phyloP scores from a whole-genome alignment of 2,329 filamentous ascomycete genomes.

The Aspergillus pseudoviridinutans region DNA sequence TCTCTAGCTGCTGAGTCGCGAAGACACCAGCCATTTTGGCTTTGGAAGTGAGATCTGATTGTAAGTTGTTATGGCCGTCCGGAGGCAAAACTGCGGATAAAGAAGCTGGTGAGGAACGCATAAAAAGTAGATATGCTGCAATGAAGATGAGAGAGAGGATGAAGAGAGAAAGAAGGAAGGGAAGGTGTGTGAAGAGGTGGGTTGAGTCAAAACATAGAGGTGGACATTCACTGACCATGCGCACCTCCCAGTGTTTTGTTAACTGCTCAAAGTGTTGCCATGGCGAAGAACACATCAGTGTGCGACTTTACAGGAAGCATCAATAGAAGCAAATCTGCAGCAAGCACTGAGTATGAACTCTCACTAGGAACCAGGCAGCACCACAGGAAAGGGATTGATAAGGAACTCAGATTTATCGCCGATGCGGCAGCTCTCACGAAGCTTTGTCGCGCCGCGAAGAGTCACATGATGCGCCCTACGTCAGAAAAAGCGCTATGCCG shows the following conservation, averaged over 20 bases:
- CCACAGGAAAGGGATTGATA: not conserved
- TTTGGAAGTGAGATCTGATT: not conserved
- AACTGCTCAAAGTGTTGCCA: not conserved
- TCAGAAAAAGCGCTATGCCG: not conserved
- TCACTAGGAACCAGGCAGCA: not conserved
- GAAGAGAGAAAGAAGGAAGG: not conserved
- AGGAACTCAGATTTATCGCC: not conserved
- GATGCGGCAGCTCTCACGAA: not conserved
- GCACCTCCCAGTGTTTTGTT: not conserved
- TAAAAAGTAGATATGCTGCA: not conserved
- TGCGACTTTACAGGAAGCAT: not conserved
- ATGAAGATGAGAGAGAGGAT: not conserved
- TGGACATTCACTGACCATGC: not conserved
- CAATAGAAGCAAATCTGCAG: not conserved
- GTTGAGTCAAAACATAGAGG: not conserved
- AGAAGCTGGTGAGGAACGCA: not conserved
- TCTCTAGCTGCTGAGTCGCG: conserved; percentile 3
- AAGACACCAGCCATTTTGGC: conserved; percentile 11
- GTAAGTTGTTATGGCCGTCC: not conserved
- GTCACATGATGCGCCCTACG: not conserved
- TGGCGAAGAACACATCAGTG: not conserved
- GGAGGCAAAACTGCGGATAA: not conserved
- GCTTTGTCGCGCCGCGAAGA: not conserved
- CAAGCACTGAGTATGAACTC: not conserved
- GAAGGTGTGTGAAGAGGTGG: not conserved